A percentile compares a stretch with the other conserved stretches of the same genome.
Evolutionary conservation across 2,329 filamentous ascomycete species (phyloP).

Genomic region (Cadophora luteo-olivacea): DNA sequence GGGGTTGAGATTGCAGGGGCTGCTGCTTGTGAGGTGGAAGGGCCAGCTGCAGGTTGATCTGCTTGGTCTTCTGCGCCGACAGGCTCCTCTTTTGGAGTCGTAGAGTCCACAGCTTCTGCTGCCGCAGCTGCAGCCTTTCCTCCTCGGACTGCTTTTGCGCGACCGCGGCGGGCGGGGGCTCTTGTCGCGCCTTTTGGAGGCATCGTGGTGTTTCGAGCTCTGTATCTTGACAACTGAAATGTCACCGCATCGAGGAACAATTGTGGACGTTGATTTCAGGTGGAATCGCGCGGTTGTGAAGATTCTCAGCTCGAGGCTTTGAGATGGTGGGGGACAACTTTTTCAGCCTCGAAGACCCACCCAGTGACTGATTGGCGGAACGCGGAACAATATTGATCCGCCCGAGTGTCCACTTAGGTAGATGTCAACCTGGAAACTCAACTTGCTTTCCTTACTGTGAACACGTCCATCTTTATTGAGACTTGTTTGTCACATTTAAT

Average conservation of each 20-base stretch:
- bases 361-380: background rate
- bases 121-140: slow-evolving; percentile 31
- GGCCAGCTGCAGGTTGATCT: slow-evolving; percentile 20
- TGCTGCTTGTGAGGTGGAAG: slow-evolving; percentile 7
- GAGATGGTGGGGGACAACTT: slow-evolving; percentile 26
- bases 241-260: slow-evolving; percentile 25
- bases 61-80: background rate
- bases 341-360: slow-evolving; percentile 18
- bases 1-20: slow-evolving; percentile 23
- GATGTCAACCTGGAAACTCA: too few relatives aligned
- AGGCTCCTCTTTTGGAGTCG: slow-evolving; percentile 2
- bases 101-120: slow-evolving; percentile 6
- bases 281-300: background rate
- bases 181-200: slow-evolving; percentile 39
- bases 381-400: background rate
- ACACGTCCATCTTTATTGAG: too few relatives aligned
- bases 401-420: too few relatives aligned
- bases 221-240: background rate
- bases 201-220: slow-evolving; percentile 28
- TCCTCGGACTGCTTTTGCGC: slow-evolving; percentile 31
- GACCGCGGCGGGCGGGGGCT: slow-evolving; percentile 32
- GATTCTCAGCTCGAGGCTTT: background rate
- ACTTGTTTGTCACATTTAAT: too few relatives aligned
- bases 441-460: too few relatives aligned
- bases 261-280: background rate